These are phyloP conservation scores for Sergeia podlipaevii DNA, from an alignment of 208 protist genomes.

Conservation along the genomic window DNA sequence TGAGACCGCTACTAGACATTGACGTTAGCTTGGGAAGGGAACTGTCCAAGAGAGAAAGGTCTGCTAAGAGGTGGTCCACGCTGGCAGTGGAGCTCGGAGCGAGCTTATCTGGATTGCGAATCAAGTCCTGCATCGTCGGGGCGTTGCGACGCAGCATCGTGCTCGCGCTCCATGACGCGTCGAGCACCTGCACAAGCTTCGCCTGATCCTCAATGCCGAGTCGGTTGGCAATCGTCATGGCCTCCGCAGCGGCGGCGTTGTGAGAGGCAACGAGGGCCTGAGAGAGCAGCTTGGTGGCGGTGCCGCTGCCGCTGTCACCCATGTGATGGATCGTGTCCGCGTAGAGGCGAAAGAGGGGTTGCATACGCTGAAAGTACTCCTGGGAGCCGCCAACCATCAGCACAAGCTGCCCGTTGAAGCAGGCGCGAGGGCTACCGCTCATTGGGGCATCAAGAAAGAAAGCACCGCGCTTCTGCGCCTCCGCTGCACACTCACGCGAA, in stretches of 20 bases:
- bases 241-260: constrained; percentile 84
- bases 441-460: constrained; percentile 85
- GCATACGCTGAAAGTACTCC: constrained; percentile 67
- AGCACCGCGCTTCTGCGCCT: constrained; percentile 59
- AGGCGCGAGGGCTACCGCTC: constrained; percentile 72
- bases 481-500: constrained; percentile 57
- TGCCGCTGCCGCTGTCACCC: constrained; percentile 67
- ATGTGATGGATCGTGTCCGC: constrained; percentile 83
- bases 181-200: constrained; percentile 75
- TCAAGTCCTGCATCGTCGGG: constrained; percentile 72
- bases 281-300: constrained; percentile 73
- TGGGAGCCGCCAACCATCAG: constrained; percentile 80
- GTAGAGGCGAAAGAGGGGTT: constrained; percentile 84
- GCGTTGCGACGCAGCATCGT: constrained; percentile 88
- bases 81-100: constrained; percentile 47
- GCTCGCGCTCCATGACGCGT: constrained; percentile 78
- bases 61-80: constrained; percentile 60
- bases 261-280: constrained; percentile 82
- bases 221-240: constrained; percentile 73
- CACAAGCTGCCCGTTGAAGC: constrained; percentile 78
- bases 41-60: constrained; percentile 62
- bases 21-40: constrained; percentile 30
- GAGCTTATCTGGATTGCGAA: constrained; percentile 71
- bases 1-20: background rate
- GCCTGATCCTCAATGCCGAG: constrained; percentile 73